Percentiles rank a stretch among this genome's conserved stretches.
Evolutionary conservation across 129 eudicot genomes (phyloP).

Genomic region (Pseudognaphalium luteoalbum): DNA sequence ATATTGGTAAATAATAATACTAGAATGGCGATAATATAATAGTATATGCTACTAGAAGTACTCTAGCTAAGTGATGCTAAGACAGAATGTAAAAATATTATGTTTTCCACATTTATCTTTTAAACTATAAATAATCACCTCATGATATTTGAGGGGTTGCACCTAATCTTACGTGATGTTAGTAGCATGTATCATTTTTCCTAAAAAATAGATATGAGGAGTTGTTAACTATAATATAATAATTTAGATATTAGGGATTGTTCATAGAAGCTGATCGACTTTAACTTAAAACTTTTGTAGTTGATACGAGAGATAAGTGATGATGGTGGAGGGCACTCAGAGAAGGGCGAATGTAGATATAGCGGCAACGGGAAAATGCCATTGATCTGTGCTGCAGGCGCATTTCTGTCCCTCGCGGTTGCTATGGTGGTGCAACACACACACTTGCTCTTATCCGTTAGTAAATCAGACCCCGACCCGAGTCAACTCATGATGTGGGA

Average conservation of each 20-base stretch:
- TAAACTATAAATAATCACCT: no score
- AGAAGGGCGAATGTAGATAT: constrained; percentile 52
- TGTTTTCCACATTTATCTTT: no score
- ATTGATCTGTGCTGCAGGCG: constrained; percentile 51
- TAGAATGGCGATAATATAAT: no score
- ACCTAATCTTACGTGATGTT: no score
- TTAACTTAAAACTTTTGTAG: constrained; percentile 24
- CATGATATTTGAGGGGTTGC: no score
- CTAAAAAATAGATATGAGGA: no score
- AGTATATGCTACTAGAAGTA: no score
- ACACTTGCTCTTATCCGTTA: constrained; percentile 54
- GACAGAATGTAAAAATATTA: no score
- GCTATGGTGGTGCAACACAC: constrained; percentile 72
- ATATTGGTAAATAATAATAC: no score
- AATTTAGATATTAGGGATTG: neutral
- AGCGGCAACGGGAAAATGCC: constrained; percentile 70
- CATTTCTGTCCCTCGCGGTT: constrained; percentile 68
- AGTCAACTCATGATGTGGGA: constrained; percentile 50
- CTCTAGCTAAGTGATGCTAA: no score
- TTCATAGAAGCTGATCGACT: neutral
- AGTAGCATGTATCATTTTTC: no score
- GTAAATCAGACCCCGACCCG: constrained; percentile 56
- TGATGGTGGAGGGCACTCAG: constrained; percentile 28
- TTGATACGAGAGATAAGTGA: constrained; percentile 41
- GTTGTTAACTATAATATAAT: no score